Evolutionary conservation across 768 basidiomycete species (phyloP).

Genomic region (Roridomyces roridus): DNA sequence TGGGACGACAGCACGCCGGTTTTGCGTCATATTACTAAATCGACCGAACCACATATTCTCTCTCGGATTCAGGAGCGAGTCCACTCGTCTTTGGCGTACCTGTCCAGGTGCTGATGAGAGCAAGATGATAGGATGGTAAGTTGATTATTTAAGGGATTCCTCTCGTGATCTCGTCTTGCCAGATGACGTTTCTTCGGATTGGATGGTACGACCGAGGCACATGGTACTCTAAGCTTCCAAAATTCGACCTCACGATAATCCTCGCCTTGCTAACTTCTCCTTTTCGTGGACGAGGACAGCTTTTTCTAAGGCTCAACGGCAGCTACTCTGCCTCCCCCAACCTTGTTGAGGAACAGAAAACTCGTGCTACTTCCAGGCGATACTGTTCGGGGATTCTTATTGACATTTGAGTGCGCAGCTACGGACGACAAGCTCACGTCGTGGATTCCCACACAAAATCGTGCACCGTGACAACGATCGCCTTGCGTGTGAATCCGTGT

Average conservation of each 20-base stretch:
- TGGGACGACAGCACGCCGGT: not conserved
- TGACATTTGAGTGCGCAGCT: not conserved
- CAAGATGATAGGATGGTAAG: too few relatives aligned
- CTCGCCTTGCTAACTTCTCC: not conserved
- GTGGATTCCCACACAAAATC: slow-evolving; percentile 17
- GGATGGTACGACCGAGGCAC: slow-evolving; percentile 17
- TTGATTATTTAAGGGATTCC: too few relatives aligned
- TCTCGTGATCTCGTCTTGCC: slow-evolving; percentile 9
- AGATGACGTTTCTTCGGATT: slow-evolving; percentile 17
- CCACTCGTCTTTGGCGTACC: not conserved
- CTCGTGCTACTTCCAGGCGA: slow-evolving; percentile 16
- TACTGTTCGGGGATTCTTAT: not conserved
- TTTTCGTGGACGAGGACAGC: slow-evolving; percentile 18
- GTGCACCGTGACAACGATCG: slow-evolving; percentile 13
- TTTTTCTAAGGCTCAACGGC: slow-evolving; percentile 21
- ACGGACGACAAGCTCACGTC: slow-evolving; percentile 19
- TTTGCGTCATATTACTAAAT: not conserved
- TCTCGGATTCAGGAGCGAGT: slow-evolving; percentile 3
- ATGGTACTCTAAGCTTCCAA: too few relatives aligned
- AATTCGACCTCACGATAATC: too few relatives aligned
- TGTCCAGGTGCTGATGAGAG: not conserved
- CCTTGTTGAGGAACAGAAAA: slow-evolving; percentile 10
- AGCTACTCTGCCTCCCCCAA: slow-evolving; percentile 18
- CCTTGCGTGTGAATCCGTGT: slow-evolving; percentile 18
- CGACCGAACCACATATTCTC: not conserved